Percentiles rank a stretch among this genome's conserved stretches.
Conservation (phyloP, 306 rosid species). For the Lagenaria siceraria region DNA sequence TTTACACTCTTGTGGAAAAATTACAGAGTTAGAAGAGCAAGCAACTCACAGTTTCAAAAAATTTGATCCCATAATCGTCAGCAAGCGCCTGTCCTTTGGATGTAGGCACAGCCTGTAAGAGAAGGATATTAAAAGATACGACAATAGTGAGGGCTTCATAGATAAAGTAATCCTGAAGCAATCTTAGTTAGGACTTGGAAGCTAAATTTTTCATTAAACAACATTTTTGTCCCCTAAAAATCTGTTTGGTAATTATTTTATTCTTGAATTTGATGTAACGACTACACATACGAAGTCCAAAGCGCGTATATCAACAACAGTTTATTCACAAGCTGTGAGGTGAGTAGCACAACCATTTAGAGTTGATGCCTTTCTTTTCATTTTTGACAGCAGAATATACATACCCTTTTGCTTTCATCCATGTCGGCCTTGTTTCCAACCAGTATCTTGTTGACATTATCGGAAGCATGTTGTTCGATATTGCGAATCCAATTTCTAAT, state of each 20-base stretch:
- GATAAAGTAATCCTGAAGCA: neutral
- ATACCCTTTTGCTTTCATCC: constrained; percentile 92
- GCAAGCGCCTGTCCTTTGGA: constrained; percentile 97
- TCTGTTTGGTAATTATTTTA: neutral
- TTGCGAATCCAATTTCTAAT: constrained; percentile 92
- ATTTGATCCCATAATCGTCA: constrained; percentile 84
- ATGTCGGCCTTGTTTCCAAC: constrained; percentile 98
- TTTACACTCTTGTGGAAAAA: neutral
- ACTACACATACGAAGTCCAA: neutral
- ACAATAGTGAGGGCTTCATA: neutral
- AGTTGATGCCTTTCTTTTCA: neutral
- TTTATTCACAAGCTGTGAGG: neutral
- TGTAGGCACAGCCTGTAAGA: constrained; percentile 68
- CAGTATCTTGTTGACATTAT: constrained; percentile 80
- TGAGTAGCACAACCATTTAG: neutral
- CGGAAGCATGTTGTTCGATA: constrained; percentile 96
- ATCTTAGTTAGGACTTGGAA: neutral
- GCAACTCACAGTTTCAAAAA: constrained; percentile 87
- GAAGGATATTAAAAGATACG: neutral
- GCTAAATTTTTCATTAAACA: neutral
- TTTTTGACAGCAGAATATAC: constrained; percentile 13
- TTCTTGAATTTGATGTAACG: neutral
- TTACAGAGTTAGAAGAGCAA: constrained; percentile 1
- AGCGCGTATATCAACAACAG: neutral
- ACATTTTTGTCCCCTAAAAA: neutral